Base-by-base conservation (phyloP, 2,329 filamentous ascomycete genomes). In the Aspergillus sergii region DNA sequence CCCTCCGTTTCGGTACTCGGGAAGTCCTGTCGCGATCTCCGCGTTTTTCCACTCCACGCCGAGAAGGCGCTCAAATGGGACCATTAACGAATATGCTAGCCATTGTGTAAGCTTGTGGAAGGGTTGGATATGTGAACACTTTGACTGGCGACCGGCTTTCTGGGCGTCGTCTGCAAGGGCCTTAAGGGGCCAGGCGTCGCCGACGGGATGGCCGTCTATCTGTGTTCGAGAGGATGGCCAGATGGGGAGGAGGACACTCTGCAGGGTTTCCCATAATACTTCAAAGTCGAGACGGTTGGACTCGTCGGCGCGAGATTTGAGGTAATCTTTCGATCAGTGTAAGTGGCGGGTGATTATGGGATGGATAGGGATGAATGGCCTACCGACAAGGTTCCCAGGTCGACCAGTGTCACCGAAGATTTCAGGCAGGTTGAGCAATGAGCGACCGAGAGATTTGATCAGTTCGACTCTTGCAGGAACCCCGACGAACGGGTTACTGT, bases 1-100 rank as follows among this genome's bases (percentile, higher is more conserved):
- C 0, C 89, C 89, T 2, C 89, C 89, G 63, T 92, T 92, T 58
- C 90, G 85, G 68, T 92, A 92, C 72, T 92, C 90, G 0, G 90
- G 88, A 3, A 92, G 79, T 0, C 88, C 90, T 0, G 90, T 92
- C 10, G 89, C 81, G 0, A 88, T 82, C 23, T 85, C 79, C 2
- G 80, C 75, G 43, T 86, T 86, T 10, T 76, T 79, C 76, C 86
- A 87, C 14, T 82, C 76, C 16, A 83, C 79, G 1, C 80, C 80
- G 11, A 89, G 76, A 1, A 88, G 74, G 2, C 81, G 80, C 55
- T 83, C 80, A 69, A 89, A 87, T 0, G 86, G 85, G 4, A 91
- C 88, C 79, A 90, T 91, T 9, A 92, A 80, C 0, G 89, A 91
- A 75, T 92, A 92, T 1, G 85, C 86, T 7, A 92, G 83, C 90